phyloP scores from a whole-genome alignment of 2,329 filamentous ascomycete genomes.

The Aspergillus oerlinghausenensis region DNA sequence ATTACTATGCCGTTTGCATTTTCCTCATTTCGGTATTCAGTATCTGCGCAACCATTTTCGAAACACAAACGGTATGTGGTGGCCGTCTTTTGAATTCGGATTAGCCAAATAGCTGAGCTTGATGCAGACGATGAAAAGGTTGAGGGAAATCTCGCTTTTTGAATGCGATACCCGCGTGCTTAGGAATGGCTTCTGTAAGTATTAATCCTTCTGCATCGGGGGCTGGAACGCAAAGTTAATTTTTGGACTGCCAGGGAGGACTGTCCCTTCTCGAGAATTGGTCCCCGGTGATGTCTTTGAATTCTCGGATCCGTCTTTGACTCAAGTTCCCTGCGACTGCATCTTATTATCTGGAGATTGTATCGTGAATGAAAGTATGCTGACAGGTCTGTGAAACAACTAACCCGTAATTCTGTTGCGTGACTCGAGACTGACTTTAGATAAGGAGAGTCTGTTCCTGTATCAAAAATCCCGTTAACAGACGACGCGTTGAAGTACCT shows the following conservation, averaged over 20 bases:
- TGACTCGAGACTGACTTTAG: conserved; percentile 14
- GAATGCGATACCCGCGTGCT: conserved; percentile 93
- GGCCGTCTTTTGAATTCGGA: not conserved
- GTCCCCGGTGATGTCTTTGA: conserved; percentile 97
- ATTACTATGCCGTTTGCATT: conserved; percentile 94
- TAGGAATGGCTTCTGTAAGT: conserved; percentile 84
- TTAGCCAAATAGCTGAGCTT: conserved; percentile 11
- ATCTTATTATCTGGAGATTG: conserved; percentile 88
- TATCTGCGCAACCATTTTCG: conserved; percentile 81
- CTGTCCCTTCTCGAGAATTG: conserved; percentile 78
- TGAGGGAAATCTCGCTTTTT: conserved; percentile 88
- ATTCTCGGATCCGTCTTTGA: conserved; percentile 84
- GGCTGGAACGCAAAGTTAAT: conserved; percentile 1
- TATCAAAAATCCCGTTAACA: conserved; percentile 82
- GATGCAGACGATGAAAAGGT: conserved; percentile 72
- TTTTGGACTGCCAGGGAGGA: conserved; percentile 60
- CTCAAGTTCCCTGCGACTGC: conserved; percentile 88
- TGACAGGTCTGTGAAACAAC: conserved; percentile 57
- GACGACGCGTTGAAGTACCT: conserved; percentile 73
- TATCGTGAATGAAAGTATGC: conserved; percentile 99
- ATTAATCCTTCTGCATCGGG: not conserved
- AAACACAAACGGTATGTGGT: conserved; percentile 71
- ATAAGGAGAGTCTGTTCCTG: conserved; percentile 85
- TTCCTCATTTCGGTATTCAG: conserved; percentile 92
- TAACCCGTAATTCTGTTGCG: not conserved